These are phyloP conservation scores for Chaetomium strumarium DNA, from an alignment of 2,329 filamentous ascomycete species.

Conservation along the genomic window DNA sequence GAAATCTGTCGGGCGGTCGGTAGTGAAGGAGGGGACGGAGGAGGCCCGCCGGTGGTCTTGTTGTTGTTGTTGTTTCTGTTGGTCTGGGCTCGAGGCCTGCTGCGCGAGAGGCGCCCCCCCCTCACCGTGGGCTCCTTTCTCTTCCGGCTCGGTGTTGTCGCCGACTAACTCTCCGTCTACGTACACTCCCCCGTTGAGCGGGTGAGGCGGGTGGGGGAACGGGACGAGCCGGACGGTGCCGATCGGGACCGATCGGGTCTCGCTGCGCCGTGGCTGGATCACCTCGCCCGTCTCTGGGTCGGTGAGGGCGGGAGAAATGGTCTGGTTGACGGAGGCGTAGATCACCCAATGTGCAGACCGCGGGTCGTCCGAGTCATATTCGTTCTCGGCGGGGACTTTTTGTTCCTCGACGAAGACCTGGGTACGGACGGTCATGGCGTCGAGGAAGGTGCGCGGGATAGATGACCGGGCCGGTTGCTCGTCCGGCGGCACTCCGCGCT, in stretches of 20 bases:
- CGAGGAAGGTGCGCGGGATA: slow-evolving; percentile 52
- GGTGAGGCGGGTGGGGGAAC: slow-evolving; percentile 67
- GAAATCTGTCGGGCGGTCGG: slow-evolving; percentile 43
- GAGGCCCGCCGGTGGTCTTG: slow-evolving; percentile 9
- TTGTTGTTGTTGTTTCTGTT: not conserved
- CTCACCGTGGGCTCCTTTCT: too few relatives aligned
- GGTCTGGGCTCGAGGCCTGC: not conserved
- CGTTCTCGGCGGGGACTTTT: slow-evolving; percentile 54
- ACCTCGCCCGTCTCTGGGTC: slow-evolving; percentile 39
- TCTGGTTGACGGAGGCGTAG: slow-evolving; percentile 60
- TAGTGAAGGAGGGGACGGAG: slow-evolving; percentile 19
- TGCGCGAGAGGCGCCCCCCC: not conserved
- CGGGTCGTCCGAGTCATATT: slow-evolving; percentile 75
- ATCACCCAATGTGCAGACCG: slow-evolving; percentile 72
- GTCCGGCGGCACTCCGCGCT: slow-evolving; percentile 34
- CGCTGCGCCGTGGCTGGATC: slow-evolving; percentile 38
- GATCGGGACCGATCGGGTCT: slow-evolving; percentile 49
- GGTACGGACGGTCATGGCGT: slow-evolving; percentile 58
- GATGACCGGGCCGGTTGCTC: slow-evolving; percentile 35
- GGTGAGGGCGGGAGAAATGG: slow-evolving; percentile 35
- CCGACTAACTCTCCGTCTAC: slow-evolving; percentile 37
- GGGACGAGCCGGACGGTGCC: slow-evolving; percentile 77
- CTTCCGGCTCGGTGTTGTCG: not conserved
- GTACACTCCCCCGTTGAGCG: slow-evolving; percentile 45
- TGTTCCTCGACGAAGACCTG: slow-evolving; percentile 58